A percentile compares a stretch with the other conserved stretches of the same genome.
These are phyloP conservation scores for Bocquillonia castaneifolia DNA, from an alignment of 441 rosid species.

Conservation along the genomic window DNA sequence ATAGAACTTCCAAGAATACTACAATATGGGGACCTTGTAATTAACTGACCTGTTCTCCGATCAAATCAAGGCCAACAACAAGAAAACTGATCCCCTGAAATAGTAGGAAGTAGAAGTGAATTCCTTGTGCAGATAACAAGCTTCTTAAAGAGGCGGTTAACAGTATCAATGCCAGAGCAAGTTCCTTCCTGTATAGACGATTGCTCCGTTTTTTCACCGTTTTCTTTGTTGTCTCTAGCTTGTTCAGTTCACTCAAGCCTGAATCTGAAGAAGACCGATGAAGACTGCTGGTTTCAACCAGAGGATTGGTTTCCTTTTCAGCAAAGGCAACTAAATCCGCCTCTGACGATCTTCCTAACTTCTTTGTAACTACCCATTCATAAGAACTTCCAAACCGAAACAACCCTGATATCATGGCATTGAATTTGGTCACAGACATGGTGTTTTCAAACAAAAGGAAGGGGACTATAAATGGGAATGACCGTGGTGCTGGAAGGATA, in stretches of 20 bases:
- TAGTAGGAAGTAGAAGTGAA: constrained; percentile 84
- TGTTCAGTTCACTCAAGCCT: constrained; percentile 60
- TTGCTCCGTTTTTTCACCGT: constrained; percentile 44
- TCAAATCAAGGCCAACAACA: constrained; percentile 83
- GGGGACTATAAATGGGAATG: constrained; percentile 84
- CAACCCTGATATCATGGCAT: constrained; percentile 89
- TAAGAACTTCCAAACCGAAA: constrained; percentile 75
- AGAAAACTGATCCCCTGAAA: constrained; percentile 84
- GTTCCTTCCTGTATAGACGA: constrained; percentile 73
- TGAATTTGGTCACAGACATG: constrained; percentile 92
- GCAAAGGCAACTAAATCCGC: constrained; percentile 67
- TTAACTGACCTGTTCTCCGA: constrained; percentile 83
- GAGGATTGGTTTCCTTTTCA: constrained; percentile 55
- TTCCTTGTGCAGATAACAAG: constrained; percentile 83
- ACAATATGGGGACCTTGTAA: background rate
- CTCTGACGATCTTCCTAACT: constrained; percentile 86
- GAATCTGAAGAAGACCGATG: constrained; percentile 71
- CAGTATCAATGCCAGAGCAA: constrained; percentile 67
- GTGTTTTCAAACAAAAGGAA: constrained; percentile 89
- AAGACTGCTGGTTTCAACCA: constrained; percentile 32
- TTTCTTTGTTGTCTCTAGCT: constrained; percentile 50
- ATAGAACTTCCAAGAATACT: constrained; percentile 1
- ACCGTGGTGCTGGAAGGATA: constrained; percentile 78
- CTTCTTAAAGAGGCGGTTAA: constrained; percentile 73
- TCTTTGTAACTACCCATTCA: constrained; percentile 90